Evolutionary conservation across 805 yeast genomes (phyloP).

Genomic region (Saturnispora diversa): DNA sequence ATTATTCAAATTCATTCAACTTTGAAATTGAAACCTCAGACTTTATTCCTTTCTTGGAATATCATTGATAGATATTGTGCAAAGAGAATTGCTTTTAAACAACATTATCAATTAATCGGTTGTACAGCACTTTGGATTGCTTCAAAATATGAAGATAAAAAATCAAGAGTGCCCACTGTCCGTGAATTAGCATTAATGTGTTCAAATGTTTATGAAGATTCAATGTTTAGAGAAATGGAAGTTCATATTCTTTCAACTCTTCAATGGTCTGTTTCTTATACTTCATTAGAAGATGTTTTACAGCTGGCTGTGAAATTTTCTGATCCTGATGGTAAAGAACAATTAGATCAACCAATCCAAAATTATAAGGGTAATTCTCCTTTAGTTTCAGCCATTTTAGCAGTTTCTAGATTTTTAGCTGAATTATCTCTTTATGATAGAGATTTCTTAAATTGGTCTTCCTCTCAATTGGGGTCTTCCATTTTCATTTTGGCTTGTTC

Average conservation of each 20-base stretch:
- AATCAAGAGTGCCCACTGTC: conserved; percentile 48
- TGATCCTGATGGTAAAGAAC: conserved; percentile 29
- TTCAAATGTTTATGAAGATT: conserved; percentile 46
- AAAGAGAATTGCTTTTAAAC: conserved; percentile 71
- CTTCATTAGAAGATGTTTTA: conserved; percentile 45
- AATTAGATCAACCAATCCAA: conserved; percentile 22
- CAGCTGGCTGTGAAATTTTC: conserved; percentile 32
- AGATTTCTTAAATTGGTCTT: conserved; percentile 35
- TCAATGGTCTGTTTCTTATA: conserved; percentile 37
- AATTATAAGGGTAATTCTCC: conserved; percentile 27
- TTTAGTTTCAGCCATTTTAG: conserved; percentile 44
- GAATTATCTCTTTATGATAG: conserved; percentile 46
- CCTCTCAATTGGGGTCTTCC: conserved; percentile 40
- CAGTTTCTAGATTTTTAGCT: conserved; percentile 46
- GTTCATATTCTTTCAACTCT: conserved; percentile 34
- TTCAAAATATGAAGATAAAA: conserved; percentile 65
- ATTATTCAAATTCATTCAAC: conserved; percentile 57
- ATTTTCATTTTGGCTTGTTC: conserved; percentile 50
- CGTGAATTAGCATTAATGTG: conserved; percentile 49
- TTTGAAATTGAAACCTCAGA: conserved; percentile 57
- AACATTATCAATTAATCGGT: conserved; percentile 84
- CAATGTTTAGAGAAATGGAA: conserved; percentile 42
- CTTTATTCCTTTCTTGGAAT: conserved; percentile 58
- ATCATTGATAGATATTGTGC: conserved; percentile 89
- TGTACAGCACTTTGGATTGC: conserved; percentile 92